These are phyloP conservation scores for Mycena filopes DNA, from an alignment of 768 basidiomycete genomes.

Conservation along the genomic window DNA sequence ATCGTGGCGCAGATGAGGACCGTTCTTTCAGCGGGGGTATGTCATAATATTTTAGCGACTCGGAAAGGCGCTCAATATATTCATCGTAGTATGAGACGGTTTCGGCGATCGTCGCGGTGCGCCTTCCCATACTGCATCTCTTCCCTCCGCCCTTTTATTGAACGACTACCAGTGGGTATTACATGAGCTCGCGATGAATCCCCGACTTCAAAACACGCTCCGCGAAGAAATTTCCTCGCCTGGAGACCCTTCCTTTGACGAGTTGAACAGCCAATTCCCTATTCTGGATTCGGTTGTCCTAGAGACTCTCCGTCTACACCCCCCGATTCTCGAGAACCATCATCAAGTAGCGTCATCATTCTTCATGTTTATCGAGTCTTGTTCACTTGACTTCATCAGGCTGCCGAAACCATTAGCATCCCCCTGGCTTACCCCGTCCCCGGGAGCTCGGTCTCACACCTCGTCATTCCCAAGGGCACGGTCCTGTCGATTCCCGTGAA, in stretches of 20 bases:
- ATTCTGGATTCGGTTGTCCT: slow-evolving; percentile 70
- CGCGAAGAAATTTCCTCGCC: slow-evolving; percentile 62
- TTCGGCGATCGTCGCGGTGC: slow-evolving; percentile 56
- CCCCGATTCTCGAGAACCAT: slow-evolving; percentile 72
- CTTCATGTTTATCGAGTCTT: background rate
- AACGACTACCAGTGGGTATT: slow-evolving; percentile 64
- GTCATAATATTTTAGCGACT: background rate
- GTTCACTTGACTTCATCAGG: slow-evolving; percentile 47
- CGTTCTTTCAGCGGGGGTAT: slow-evolving; percentile 67
- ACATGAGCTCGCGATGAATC: slow-evolving; percentile 67
- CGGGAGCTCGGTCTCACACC: slow-evolving; percentile 52
- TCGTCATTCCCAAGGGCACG: slow-evolving; percentile 68
- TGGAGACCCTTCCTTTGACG: slow-evolving; percentile 62
- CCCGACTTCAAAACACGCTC: slow-evolving; percentile 62
- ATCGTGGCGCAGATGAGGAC: slow-evolving; percentile 71
- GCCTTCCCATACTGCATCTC: slow-evolving; percentile 10
- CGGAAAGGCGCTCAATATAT: background rate
- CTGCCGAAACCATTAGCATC: slow-evolving; percentile 60
- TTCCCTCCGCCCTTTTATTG: background rate
- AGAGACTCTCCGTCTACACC: slow-evolving; percentile 71
- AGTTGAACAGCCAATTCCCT: slow-evolving; percentile 58
- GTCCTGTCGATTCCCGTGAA: slow-evolving; percentile 65
- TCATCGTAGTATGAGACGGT: slow-evolving; percentile 53
- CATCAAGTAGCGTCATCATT: slow-evolving; percentile 56
- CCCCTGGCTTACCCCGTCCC: slow-evolving; percentile 65